phyloP scores from a whole-genome alignment of 2,329 filamentous ascomycete species.

The Pseudocercospora vitis region DNA sequence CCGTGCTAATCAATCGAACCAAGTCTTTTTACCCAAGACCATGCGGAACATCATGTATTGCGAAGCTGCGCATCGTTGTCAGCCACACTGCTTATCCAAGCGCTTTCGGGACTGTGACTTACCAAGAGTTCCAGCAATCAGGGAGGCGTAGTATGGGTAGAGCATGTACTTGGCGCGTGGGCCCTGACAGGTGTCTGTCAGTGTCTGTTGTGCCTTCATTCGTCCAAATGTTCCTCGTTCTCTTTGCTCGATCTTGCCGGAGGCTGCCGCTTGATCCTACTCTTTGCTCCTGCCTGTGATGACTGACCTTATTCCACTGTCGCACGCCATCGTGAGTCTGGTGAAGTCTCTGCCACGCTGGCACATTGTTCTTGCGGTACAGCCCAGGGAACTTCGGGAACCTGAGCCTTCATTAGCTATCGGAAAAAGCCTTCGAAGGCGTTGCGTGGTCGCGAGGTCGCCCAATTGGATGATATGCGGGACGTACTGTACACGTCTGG shows the following conservation, averaged over 20 bases:
- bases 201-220: constrained; percentile 9
- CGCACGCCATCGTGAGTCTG: constrained; percentile 71
- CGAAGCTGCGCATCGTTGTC: constrained; percentile 36
- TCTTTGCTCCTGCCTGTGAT: neutral
- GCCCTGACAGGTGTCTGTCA: constrained; percentile 50
- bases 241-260: neutral
- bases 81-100: constrained; percentile 1
- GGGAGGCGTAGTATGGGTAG: constrained; percentile 64
- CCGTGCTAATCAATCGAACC: constrained; percentile 48
- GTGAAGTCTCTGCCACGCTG: constrained; percentile 71
- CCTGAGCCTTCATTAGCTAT: constrained; percentile 14
- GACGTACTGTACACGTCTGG: constrained; percentile 16
- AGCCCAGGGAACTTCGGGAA: constrained; percentile 43
- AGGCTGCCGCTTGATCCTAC: constrained; percentile 4
- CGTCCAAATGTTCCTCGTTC: neutral
- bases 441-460: constrained; percentile 7
- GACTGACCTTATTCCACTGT: constrained; percentile 75
- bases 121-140: constrained; percentile 51
- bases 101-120: constrained; percentile 42
- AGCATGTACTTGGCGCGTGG: constrained; percentile 65
- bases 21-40: constrained; percentile 76
- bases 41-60: constrained; percentile 75
- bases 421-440: neutral
- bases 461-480: neutral
- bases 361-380: constrained; percentile 75